A percentile compares a stretch with the other conserved stretches of the same genome.
These are phyloP conservation scores for Mycothermus thermophilus DNA, from an alignment of 495 filamentous ascomycete species.

Conservation along the genomic window DNA sequence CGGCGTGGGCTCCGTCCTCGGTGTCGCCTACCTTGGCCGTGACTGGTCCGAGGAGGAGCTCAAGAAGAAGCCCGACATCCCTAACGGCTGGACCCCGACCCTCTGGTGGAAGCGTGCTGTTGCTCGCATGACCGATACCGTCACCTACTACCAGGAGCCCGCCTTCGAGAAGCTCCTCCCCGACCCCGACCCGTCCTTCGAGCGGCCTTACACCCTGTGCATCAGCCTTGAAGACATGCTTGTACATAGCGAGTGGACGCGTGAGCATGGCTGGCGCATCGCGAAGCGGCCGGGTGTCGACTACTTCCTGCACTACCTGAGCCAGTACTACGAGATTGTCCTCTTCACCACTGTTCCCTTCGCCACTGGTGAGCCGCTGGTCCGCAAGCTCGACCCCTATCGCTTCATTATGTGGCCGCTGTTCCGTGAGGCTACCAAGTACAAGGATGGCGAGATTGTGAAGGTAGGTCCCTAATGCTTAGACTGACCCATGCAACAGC, in stretches of 20 bases:
- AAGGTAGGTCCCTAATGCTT: constrained; percentile 58
- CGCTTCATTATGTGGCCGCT: constrained; percentile 91
- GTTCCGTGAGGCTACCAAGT: constrained; percentile 86
- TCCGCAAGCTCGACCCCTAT: constrained; percentile 91
- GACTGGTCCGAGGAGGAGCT: constrained; percentile 70
- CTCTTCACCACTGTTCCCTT: constrained; percentile 81
- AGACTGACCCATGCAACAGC: not conserved
- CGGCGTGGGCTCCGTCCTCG: constrained; percentile 22
- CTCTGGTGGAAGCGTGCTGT: constrained; percentile 67
- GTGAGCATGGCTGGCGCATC: constrained; percentile 88
- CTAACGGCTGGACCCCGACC: constrained; percentile 44
- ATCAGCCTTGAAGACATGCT: constrained; percentile 87
- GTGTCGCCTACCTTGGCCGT: constrained; percentile 54
- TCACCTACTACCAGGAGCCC: constrained; percentile 90
- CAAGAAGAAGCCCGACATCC: constrained; percentile 51
- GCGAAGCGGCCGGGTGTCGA: constrained; percentile 92
- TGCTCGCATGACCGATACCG: constrained; percentile 56
- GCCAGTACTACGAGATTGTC: constrained; percentile 94
- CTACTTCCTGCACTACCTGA: constrained; percentile 92
- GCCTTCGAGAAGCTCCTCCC: constrained; percentile 89
- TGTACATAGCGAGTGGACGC: constrained; percentile 83
- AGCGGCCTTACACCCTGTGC: constrained; percentile 83
- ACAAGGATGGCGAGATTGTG: constrained; percentile 88
- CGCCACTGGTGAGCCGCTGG: constrained; percentile 68
- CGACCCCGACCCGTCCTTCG: constrained; percentile 66